Base-by-base conservation (phyloP, 2,329 filamentous ascomycete genomes). In the Byssothecium circinans region DNA sequence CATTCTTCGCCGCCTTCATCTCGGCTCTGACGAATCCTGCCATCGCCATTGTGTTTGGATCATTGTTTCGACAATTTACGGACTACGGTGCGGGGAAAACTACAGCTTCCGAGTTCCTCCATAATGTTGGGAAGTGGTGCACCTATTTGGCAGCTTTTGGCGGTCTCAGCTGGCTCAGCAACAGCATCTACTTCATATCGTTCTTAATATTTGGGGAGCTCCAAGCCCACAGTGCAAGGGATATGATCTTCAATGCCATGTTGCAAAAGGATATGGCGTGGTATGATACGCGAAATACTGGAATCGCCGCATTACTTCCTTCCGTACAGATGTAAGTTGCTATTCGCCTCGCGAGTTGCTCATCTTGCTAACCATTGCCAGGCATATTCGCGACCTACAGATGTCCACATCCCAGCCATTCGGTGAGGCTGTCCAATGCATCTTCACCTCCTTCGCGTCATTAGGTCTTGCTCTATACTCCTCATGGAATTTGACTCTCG, bases 151-250 rank as follows among this genome's bases (percentile, higher is more conserved):
- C 83, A 0, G 78, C 75, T 0, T 68, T 96, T 0, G 89, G 87
- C 0, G 67, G 75, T 0, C 80, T 74, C 0, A 84, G 82, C 38
- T 92, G 88, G 83, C 37, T 90, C 0, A 70, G 85, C 14, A 86
- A 88, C 56, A 80, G 81, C 2, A 64, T 79, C 1, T 87, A 89
- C 57, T 85, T 90, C 58, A 77, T 79, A 1, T 68, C 82, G 0
- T 96, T 91, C 84, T 75, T 92, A 23, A 66, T 81, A 0, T 94
- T 94, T 67, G 89, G 91, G 12, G 91, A 96, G 68, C 61, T 89
- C 2, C 89, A 96, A 56, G 89, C 87, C 0, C 81, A 80, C 25
- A 81, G 72, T 38, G 84, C 84, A 6, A 81, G 90, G 4, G 74
- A 78, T 14, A 74, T 72, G 4, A 71, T 94, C 2, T 96, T 96